These are phyloP conservation scores for Aspergillus puulaauensis DNA, from an alignment of 2,329 filamentous ascomycete genomes.

Conservation along the genomic window DNA sequence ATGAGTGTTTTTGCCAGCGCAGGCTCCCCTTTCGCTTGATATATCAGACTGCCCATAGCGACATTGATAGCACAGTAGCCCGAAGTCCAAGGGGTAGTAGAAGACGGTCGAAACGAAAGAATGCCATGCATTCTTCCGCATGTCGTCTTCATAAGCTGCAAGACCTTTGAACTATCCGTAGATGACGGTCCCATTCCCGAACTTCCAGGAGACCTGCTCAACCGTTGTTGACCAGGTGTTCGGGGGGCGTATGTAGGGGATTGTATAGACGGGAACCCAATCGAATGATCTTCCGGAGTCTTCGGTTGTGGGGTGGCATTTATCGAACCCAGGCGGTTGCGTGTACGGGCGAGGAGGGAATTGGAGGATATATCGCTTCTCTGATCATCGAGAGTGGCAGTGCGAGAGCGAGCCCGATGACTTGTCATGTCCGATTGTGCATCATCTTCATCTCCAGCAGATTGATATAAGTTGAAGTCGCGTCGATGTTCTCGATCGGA, in stretches of 20 bases:
- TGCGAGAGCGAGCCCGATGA: slow-evolving; percentile 40
- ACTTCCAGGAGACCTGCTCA: slow-evolving; percentile 33
- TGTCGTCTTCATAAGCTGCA: slow-evolving; percentile 53
- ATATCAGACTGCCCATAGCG: slow-evolving; percentile 50
- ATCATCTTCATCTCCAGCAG: slow-evolving; percentile 36
- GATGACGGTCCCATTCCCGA: slow-evolving; percentile 29
- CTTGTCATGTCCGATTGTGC: slow-evolving; percentile 29
- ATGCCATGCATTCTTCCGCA: slow-evolving; percentile 54
- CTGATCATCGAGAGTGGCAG: slow-evolving; percentile 44
- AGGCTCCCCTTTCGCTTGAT: slow-evolving; percentile 51
- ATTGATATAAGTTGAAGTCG: slow-evolving; percentile 31
- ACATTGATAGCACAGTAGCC: slow-evolving; percentile 54
- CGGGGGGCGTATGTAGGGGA: slow-evolving; percentile 38
- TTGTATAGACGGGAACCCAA: slow-evolving; percentile 50
- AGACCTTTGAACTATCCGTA: slow-evolving; percentile 48
- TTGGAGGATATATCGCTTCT: slow-evolving; percentile 38
- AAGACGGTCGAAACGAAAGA: slow-evolving; percentile 48
- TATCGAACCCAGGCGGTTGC: slow-evolving; percentile 41
- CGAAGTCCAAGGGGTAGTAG: slow-evolving; percentile 47
- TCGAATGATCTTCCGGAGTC: slow-evolving; percentile 41
- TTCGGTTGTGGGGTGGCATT: slow-evolving; percentile 38
- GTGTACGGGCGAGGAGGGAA: slow-evolving; percentile 31
- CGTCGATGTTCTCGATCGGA: slow-evolving; percentile 34
- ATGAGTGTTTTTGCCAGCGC: slow-evolving; percentile 49
- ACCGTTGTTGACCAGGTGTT: slow-evolving; percentile 32